phyloP scores from a whole-genome alignment of 805 yeast genomes.

The Lachancea sp. region DNA sequence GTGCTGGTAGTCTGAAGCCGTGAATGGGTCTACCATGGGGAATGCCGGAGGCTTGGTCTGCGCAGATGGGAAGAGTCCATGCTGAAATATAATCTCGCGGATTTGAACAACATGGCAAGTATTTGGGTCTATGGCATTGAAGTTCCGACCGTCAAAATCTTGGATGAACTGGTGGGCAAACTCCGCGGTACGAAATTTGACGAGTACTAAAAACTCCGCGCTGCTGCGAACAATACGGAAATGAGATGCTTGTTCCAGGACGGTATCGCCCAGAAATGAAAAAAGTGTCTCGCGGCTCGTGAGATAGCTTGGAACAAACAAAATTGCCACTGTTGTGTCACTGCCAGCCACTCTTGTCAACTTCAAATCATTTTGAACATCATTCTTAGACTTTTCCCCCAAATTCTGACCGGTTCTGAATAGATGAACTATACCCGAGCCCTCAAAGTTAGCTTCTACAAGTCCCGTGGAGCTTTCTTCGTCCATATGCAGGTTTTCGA shows the following conservation, averaged over 20 bases:
- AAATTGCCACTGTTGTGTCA: slow-evolving; percentile 64
- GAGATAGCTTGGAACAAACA: slow-evolving; percentile 85
- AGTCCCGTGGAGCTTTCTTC: not conserved
- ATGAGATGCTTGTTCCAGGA: slow-evolving; percentile 55
- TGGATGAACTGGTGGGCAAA: slow-evolving; percentile 60
- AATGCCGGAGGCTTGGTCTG: slow-evolving; percentile 33
- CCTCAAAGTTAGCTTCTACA: slow-evolving; percentile 52
- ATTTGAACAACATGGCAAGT: slow-evolving; percentile 70
- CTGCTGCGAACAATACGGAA: slow-evolving; percentile 65
- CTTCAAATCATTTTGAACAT: slow-evolving; percentile 10
- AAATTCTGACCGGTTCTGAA: slow-evolving; percentile 40
- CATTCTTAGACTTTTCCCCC: not conserved
- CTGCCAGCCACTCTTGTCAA: slow-evolving; percentile 39
- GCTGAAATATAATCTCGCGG: slow-evolving; percentile 47
- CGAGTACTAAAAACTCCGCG: slow-evolving; percentile 59
- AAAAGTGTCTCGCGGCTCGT: slow-evolving; percentile 80
- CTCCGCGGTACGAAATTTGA: slow-evolving; percentile 58
- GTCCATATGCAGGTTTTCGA: not conserved
- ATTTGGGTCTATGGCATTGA: slow-evolving; percentile 87
- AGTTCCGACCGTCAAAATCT: slow-evolving; percentile 61
- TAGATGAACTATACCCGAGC: slow-evolving; percentile 67
- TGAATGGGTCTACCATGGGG: slow-evolving; percentile 66
- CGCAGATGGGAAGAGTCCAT: slow-evolving; percentile 14
- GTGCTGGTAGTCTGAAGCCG: slow-evolving; percentile 23
- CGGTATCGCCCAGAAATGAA: slow-evolving; percentile 57